phyloP scores from a whole-genome alignment of 1,284 basidiomycete species.

The Moesziomyces sp. region DNA sequence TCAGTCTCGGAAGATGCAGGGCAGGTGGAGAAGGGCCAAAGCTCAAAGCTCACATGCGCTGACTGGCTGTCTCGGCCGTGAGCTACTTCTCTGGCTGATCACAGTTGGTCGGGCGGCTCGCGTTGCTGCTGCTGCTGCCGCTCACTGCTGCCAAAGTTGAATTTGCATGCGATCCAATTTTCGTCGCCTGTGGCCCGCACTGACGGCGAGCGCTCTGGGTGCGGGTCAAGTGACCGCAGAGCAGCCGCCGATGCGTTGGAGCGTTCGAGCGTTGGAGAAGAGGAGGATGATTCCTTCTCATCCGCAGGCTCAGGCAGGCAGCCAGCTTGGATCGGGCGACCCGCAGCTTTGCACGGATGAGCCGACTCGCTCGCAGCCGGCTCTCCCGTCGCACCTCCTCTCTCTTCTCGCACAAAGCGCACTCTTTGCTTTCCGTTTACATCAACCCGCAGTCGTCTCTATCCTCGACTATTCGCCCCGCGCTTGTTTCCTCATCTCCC shows the following conservation, averaged over 20 bases:
- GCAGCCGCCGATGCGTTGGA: too few species aligned
- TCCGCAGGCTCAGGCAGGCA: neutral
- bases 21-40: neutral
- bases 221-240: neutral
- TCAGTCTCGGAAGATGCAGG: neutral
- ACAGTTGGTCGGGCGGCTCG: neutral
- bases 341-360: neutral
- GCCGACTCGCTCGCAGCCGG: too few species aligned
- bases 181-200: neutral
- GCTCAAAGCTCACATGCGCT: too few species aligned
- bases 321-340: neutral
- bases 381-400: neutral
- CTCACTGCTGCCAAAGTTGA: neutral
- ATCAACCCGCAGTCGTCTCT: too few species aligned
- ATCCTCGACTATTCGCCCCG: too few species aligned
- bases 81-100: conserved; percentile 1
- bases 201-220: neutral
- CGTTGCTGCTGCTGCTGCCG: too few species aligned
- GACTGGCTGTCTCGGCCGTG: conserved; percentile 5
- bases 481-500: too few species aligned
- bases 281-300: neutral
- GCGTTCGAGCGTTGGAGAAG: too few species aligned
- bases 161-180: neutral
- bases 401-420: neutral
- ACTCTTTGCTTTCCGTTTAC: too few species aligned